A percentile compares a stretch with the other conserved stretches of the same genome.
phyloP scores from a whole-genome alignment of 2,329 filamentous ascomycete genomes.

The Fusarium siculi region DNA sequence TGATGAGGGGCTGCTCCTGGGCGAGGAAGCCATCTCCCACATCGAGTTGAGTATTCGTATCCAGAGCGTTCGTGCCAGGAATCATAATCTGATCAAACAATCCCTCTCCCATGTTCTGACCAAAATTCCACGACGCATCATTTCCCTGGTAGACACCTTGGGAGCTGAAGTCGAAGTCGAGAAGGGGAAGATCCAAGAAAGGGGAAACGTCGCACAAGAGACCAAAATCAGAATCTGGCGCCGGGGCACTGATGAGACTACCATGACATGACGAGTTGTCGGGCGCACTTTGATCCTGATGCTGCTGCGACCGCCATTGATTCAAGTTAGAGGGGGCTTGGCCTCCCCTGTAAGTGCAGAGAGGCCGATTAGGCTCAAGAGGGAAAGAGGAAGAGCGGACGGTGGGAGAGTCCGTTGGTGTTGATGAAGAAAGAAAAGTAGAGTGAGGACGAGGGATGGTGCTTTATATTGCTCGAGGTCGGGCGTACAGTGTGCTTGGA shows the following conservation, averaged over 20 bases:
- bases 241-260: slow-evolving; percentile 31
- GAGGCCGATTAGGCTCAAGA: slow-evolving; percentile 35
- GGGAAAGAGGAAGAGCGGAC: neutral
- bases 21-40: slow-evolving; percentile 32
- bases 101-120: slow-evolving; percentile 5
- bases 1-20: slow-evolving; percentile 27
- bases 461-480: slow-evolving; percentile 29
- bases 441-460: neutral
- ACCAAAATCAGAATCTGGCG: slow-evolving; percentile 18
- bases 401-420: slow-evolving; percentile 8
- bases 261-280: slow-evolving; percentile 29
- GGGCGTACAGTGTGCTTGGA: slow-evolving; percentile 26
- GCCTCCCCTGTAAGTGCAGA: slow-evolving; percentile 42
- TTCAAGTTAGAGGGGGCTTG: slow-evolving; percentile 43
- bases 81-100: slow-evolving; percentile 31
- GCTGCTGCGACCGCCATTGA: slow-evolving; percentile 36
- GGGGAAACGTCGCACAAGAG: slow-evolving; percentile 19
- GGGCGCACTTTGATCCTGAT: slow-evolving; percentile 18
- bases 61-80: slow-evolving; percentile 14
- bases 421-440: slow-evolving; percentile 15
- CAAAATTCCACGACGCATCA: slow-evolving; percentile 25
- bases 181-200: slow-evolving; percentile 36
- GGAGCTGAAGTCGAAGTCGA: slow-evolving; percentile 12
- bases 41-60: slow-evolving; percentile 17
- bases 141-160: slow-evolving; percentile 13